Base-by-base conservation (phyloP, 225 moss, liverwort and hornwort genomes). In the Sphagnum contortum region DNA sequence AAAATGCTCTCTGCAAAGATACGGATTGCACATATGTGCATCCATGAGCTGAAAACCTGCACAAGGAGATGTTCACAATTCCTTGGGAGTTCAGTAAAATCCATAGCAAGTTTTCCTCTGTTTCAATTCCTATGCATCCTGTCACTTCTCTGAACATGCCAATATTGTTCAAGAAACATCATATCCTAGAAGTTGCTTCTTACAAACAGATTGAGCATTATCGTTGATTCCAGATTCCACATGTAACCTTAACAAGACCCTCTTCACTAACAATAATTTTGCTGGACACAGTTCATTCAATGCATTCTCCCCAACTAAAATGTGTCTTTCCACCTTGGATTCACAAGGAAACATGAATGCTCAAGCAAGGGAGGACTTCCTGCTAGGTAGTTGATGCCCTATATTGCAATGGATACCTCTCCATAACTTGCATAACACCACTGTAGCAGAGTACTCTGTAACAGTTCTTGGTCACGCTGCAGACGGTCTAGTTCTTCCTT, bases 351-450 rank as follows among this genome's bases (percentile, higher is more conserved):
- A 44, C 6, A n/a, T 7, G 12, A 58, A 13, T 13, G 12, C 12
- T 13, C 58, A 58, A 13, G 44, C 12, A 58, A 13, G 58, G 4
- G 44, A 11, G 29, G 29, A 58, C 12, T 13, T 44, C 29, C 0
- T 29, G 29, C 29, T 29, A 29, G 29, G 29, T 29, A 29, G 12
- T 12, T 58, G 12, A 58, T 13, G 58, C 14, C n/a, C 58, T 58
- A 13, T 13, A 13, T 44, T 6, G 9, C 29, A 62, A 12, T 10
- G 48, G 1, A 50, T 77, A 92, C 95, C 85, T 98, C 98, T 71
- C 93, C 98, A 73, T 91, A 98, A 64, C 86, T 93, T 69, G 90
- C 89, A 69, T 93, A 87, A 71, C 98, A 98, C 93, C 92, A 98
- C 63, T 91, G 90, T 78, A 85, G 90, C 65, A 98, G 80, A 13